Base-by-base conservation (phyloP, 2,329 filamentous ascomycete species). In the Calonectria montana region DNA sequence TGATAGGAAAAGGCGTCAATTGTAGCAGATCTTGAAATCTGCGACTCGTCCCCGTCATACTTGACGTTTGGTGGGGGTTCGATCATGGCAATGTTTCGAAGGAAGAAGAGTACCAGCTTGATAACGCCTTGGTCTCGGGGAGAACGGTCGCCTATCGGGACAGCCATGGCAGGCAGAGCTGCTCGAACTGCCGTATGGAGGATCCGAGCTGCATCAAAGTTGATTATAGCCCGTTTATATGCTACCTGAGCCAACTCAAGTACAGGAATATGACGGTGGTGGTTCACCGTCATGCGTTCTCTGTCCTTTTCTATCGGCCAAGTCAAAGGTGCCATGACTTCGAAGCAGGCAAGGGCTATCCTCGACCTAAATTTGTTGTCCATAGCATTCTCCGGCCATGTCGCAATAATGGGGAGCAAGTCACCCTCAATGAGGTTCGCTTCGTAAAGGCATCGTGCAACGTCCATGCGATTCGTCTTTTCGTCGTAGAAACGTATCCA, bases 401-500 rank as follows among this genome's bases (percentile, higher is more conserved):
- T 86, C 12, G 94, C 92, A 25, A 99, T 88, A 75, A 99, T 98
- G 67, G 96, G 95, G 69, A 98, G 87, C 68, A 99, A 85, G 83
- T 99, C 97, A 63, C 94, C 94, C 80, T 93, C 93, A 69, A 98
- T 91, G n/a, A 99, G 84, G 80, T 98, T 98, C 53, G 95, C 94
- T 83, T 98, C 95, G 80, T 95, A 93, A 76, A 98, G 88, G 82
- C 95, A 98, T 84, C 97, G 90, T 73, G 96, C 96, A 71, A 99
- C 97, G 81, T 99, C 97, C 88, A 97, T 93, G 76, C 96, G 93
- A 81, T 98, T 97, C 75, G 93, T 91, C 82, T 97, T 97, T 81
- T 97, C 94, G 83, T 98, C 96, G 87, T 97, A 97, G 74, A 98
- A 91, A 77, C 95, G 95, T 76, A 99, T 89, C 97, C 97, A 99